These are phyloP conservation scores for Aquilaria agallochum DNA, from an alignment of 441 rosid genomes.

Conservation along the genomic window DNA sequence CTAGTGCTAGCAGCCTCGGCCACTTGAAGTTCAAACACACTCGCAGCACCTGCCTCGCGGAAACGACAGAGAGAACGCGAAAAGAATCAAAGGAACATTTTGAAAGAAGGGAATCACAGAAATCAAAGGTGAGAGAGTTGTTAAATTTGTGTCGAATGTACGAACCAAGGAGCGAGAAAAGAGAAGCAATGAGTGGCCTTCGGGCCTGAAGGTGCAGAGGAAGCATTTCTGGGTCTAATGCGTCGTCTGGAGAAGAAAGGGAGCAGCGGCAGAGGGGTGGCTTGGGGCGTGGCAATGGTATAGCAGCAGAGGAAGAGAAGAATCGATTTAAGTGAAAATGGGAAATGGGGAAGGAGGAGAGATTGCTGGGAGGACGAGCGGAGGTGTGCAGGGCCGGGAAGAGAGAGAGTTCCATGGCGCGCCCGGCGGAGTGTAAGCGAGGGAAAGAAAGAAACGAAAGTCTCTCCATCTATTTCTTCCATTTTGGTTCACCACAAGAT, in stretches of 20 bases:
- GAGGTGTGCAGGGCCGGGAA: conserved; percentile 30
- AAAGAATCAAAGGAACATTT: conserved; percentile 3
- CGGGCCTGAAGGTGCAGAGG: conserved; percentile 39
- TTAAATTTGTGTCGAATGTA: conserved; percentile 1
- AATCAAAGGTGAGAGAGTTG: background rate
- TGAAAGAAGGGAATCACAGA: background rate
- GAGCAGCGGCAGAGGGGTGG: conserved; percentile 37
- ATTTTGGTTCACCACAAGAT: too few species aligned
- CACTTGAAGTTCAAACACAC: conserved; percentile 31
- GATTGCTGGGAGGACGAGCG: conserved; percentile 27
- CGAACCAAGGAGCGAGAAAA: conserved; percentile 51
- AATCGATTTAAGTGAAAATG: conserved; percentile 14
- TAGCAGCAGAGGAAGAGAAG: conserved; percentile 14
- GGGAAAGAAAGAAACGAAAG: too few species aligned
- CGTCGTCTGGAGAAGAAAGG: conserved; percentile 32
- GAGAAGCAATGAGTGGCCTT: conserved; percentile 57
- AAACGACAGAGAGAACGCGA: conserved; percentile 11
- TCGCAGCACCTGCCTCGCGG: conserved; percentile 48
- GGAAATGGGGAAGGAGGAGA: conserved; percentile 15
- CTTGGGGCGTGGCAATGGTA: conserved; percentile 5
- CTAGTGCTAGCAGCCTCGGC: conserved; percentile 92
- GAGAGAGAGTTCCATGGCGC: conserved; percentile 32
- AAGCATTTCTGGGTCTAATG: conserved; percentile 20
- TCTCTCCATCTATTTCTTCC: too few species aligned
- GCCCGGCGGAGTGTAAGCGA: too few species aligned